Conservation (phyloP, 768 basidiomycete species). For the Strobilomyces echinocephalus region DNA sequence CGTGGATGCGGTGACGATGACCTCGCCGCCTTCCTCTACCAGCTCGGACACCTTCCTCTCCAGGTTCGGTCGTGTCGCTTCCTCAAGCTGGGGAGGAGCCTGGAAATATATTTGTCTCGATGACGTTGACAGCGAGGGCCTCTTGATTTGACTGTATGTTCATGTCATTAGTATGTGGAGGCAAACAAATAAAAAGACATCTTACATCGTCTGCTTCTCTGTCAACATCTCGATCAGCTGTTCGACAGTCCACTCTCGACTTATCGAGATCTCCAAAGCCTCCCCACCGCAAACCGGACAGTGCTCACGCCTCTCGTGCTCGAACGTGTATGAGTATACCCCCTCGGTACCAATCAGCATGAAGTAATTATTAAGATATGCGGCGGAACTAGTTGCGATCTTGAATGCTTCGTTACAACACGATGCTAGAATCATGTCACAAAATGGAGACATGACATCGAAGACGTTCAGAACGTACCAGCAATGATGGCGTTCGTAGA, state of each 20-base stretch:
- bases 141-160: conserved; percentile 83
- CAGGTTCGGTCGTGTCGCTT: conserved; percentile 86
- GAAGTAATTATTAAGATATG: conserved; percentile 95
- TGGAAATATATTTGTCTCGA: conserved; percentile 85
- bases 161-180: not conserved
- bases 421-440: conserved; percentile 52
- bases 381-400: conserved; percentile 92
- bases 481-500: conserved; percentile 98
- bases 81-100: conserved; percentile 87
- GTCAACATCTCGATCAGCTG: conserved; percentile 81
- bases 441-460: not conserved
- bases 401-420: conserved; percentile 99
- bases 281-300: conserved; percentile 98
- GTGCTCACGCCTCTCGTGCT: conserved; percentile 87
- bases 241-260: conserved; percentile 74
- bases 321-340: conserved; percentile 95
- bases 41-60: conserved; percentile 82
- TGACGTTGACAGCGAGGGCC: conserved; percentile 81
- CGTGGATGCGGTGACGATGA: conserved; percentile 83
- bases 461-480: conserved; percentile 42
- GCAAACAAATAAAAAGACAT: conserved; percentile 8
- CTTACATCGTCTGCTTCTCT: conserved; percentile 89
- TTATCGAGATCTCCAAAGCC: conserved; percentile 67
- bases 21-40: conserved; percentile 67
- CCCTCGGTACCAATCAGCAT: conserved; percentile 97